phyloP scores from a whole-genome alignment of 331 rosid genomes.

The Malus hybrid region DNA sequence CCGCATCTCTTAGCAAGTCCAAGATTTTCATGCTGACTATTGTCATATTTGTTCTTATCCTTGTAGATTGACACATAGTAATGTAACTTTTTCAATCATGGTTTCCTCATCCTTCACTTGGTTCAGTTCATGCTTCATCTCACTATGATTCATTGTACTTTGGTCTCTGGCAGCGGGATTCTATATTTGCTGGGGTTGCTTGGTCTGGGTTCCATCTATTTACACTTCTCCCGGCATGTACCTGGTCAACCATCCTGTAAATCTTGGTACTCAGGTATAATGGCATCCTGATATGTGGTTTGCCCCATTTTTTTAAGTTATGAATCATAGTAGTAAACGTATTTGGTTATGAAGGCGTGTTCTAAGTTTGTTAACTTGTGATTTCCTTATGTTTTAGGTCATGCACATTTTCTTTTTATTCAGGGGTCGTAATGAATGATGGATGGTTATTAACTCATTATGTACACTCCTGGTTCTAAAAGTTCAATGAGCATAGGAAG shows the following conservation, averaged over 20 bases:
- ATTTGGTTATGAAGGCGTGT: background rate
- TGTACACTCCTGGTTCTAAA: background rate
- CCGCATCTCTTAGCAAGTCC: background rate
- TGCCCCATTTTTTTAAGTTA: background rate
- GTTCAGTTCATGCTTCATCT: background rate
- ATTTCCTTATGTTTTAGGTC: background rate
- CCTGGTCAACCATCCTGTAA: slow-evolving; percentile 88
- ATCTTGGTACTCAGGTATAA: slow-evolving; percentile 79
- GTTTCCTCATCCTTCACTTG: background rate
- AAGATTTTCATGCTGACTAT: background rate
- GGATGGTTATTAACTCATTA: background rate
- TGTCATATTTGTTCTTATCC: background rate
- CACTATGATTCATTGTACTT: background rate
- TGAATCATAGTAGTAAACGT: background rate
- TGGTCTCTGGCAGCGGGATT: slow-evolving; percentile 75
- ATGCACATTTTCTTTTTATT: background rate
- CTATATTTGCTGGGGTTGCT: slow-evolving; percentile 99
- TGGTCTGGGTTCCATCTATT: slow-evolving; percentile 97
- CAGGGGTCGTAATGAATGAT: background rate
- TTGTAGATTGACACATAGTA: background rate
- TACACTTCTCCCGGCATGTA: slow-evolving; percentile 99
- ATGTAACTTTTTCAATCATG: background rate
- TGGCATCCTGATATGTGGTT: background rate
- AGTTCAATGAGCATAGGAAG: background rate
- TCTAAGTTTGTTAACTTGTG: background rate